Conservation (phyloP, 2,329 filamentous ascomycete genomes). For the Fusarium sp. region DNA sequence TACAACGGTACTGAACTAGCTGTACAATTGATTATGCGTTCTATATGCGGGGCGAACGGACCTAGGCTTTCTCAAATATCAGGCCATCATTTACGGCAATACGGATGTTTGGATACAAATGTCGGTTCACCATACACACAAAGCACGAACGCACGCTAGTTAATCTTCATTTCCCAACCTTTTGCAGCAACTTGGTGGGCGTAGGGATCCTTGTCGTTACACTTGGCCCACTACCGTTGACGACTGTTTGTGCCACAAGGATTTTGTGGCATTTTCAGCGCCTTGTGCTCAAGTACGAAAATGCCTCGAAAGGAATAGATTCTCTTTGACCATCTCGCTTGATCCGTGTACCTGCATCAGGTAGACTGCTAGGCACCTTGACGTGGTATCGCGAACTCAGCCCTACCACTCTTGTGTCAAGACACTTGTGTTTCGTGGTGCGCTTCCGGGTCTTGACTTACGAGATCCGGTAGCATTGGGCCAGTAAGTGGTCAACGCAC, state of each 20-base stretch:
- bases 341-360: conserved; percentile 27
- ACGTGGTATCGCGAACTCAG: conserved; percentile 42
- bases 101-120: conserved; percentile 37
- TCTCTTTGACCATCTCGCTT: conserved; percentile 18
- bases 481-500: conserved; percentile 36
- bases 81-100: conserved; percentile 39
- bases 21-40: conserved; percentile 26
- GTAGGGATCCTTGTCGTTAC: conserved; percentile 45
- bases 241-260: conserved; percentile 35
- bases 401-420: conserved; percentile 37
- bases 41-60: conserved; percentile 26
- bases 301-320: conserved; percentile 32
- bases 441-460: conserved; percentile 35
- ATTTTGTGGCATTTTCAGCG: conserved; percentile 32
- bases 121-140: conserved; percentile 33
- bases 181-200: conserved; percentile 24
- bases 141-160: conserved; percentile 33
- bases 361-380: conserved; percentile 26
- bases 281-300: conserved; percentile 39
- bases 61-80: conserved; percentile 34
- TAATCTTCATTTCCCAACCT: conserved; percentile 47
- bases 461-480: conserved; percentile 39
- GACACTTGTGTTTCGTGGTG: conserved; percentile 34
- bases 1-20: conserved; percentile 3
- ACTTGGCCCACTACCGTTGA: conserved; percentile 34